Conservation (phyloP, 768 basidiomycete genomes). For the Asterophora parasitica region DNA sequence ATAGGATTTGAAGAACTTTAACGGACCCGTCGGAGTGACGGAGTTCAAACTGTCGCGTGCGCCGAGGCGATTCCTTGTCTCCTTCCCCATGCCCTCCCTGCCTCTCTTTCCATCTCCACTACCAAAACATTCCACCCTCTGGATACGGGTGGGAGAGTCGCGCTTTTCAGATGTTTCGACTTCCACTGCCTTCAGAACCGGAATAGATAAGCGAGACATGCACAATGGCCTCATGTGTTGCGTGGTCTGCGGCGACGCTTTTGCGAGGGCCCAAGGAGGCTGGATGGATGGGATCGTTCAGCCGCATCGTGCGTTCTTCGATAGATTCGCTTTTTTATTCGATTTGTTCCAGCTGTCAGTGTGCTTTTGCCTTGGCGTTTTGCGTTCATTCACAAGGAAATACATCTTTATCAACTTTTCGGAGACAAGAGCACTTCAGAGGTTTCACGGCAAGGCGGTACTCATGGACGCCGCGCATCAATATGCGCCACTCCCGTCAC, state of each 20-base stretch:
- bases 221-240: neutral
- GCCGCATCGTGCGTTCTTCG: constrained; percentile 15
- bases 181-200: neutral
- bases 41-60: no score
- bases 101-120: neutral
- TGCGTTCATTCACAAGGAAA: no score
- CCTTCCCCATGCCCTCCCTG: neutral
- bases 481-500: constrained; percentile 26
- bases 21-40: no score
- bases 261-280: no score
- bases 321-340: constrained; percentile 22
- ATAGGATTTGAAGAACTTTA: no score
- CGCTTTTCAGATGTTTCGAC: neutral
- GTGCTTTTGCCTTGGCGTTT: no score
- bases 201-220: neutral
- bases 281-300: no score
- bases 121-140: neutral
- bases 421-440: no score
- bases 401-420: no score
- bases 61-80: no score
- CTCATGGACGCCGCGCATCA: constrained; percentile 25
- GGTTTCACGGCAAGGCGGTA: no score
- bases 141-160: neutral
- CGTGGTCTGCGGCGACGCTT: neutral
- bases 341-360: constrained; percentile 20